These are phyloP conservation scores for Aureobasidium lini DNA, from an alignment of 2,329 filamentous ascomycete genomes.

Conservation along the genomic window DNA sequence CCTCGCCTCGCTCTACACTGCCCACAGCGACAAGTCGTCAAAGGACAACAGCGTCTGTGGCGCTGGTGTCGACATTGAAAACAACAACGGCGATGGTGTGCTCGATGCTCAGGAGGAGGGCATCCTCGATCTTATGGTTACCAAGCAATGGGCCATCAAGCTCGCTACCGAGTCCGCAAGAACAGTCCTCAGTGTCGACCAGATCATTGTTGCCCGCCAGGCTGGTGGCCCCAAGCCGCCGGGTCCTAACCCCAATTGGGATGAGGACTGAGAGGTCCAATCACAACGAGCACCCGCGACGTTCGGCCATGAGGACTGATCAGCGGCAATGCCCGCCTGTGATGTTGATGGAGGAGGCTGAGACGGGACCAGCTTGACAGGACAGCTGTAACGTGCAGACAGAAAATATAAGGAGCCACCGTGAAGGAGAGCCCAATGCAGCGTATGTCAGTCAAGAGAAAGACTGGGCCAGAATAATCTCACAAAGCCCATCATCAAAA, in stretches of 20 bases:
- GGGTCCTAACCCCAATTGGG: conserved; percentile 78
- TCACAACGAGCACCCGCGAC: background rate
- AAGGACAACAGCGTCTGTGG: conserved; percentile 58
- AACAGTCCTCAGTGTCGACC: conserved; percentile 91
- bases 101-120: conserved; percentile 81
- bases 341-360: background rate
- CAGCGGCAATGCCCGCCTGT: background rate
- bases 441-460: background rate
- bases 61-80: conserved; percentile 91
- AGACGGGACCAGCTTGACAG: background rate
- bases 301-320: background rate
- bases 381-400: background rate
- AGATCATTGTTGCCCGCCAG: conserved; percentile 97
- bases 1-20: conserved; percentile 82
- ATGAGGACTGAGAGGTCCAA: conserved; percentile 44
- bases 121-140: conserved; percentile 84
- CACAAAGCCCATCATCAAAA: background rate
- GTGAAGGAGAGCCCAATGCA: background rate
- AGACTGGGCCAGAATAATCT: background rate
- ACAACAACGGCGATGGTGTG: conserved; percentile 69
- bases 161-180: conserved; percentile 89
- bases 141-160: conserved; percentile 96
- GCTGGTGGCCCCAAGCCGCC: conserved; percentile 96
- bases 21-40: conserved; percentile 56
- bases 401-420: background rate